Base-by-base conservation (phyloP, 108 stramenopile genomes). In the Skeletonema marinoi region DNA sequence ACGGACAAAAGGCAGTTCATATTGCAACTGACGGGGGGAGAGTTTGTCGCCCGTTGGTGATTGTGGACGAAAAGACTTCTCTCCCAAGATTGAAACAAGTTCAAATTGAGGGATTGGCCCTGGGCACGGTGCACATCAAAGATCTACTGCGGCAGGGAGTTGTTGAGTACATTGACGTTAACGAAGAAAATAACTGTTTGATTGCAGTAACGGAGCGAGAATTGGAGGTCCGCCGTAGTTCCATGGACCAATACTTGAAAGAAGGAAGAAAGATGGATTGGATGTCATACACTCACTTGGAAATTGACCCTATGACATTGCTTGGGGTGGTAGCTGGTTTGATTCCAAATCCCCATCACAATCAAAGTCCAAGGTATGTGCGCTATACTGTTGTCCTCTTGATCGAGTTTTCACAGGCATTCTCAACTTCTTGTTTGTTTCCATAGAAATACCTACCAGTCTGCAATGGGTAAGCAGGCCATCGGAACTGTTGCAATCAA, bases 401-500 rank as follows among this genome's bases (percentile, higher is more conserved):
- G 30, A 68, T 62, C 25, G 25, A 56, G 7, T 9, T 56, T 9
- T 25, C 25, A 56, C 25, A 29, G 4, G 9, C 29, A 25, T 5
- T 63, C 50, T 68, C 13, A 12, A 16, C 32, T 61, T 70, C 3
- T 31, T 32, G 16, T 7, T 25, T 14, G 36, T 42, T 59, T 61
- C 14, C 60, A 31, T 36, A 88, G 94, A 56, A 96, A 96, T 65
- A 98, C 97, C 0, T 98, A 98, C 75, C 96, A 96, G 64, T 91
- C 92, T 30, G 99, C 99, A 56, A 99, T 99, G 99, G 98, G 98
- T 32, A 99, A 99, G 84, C 98, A 99, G 84, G 98, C 99, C 36
- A 99, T 99, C 89, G 99, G 99, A 71, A 95, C 93, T 14, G 87
- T 97, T 36, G 92, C 92, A 21, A 86, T 96, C 61, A 99, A 99